These are phyloP conservation scores for Chytriomyces sp. DNA, from an alignment of 192 early-diverging fungal genomes.

Conservation along the genomic window DNA sequence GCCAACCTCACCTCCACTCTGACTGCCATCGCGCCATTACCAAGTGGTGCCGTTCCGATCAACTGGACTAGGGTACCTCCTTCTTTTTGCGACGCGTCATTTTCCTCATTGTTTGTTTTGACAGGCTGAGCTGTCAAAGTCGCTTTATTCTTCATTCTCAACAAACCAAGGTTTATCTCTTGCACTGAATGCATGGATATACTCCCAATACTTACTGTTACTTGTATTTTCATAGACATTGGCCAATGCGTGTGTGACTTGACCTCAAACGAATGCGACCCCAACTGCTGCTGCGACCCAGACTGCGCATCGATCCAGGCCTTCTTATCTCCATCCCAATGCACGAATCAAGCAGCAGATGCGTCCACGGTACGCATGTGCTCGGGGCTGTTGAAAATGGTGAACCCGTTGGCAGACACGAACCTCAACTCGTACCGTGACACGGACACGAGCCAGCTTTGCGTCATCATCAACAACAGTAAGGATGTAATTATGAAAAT, in stretches of 20 bases:
- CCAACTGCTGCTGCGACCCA: conserved; percentile 39
- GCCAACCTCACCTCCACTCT: conserved; percentile 4
- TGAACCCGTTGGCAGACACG: conserved; percentile 13
- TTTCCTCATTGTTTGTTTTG: background rate
- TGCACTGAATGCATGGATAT: background rate
- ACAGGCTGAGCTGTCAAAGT: conserved; percentile 4
- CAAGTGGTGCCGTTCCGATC: conserved; percentile 10
- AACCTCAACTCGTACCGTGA: conserved; percentile 6
- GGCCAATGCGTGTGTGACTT: conserved; percentile 29
- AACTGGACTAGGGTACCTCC: conserved; percentile 15
- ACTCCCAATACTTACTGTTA: background rate
- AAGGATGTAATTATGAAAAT: background rate
- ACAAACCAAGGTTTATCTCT: conserved; percentile 1
- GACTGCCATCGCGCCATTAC: conserved; percentile 2
- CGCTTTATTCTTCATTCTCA: background rate
- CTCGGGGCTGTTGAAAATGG: conserved; percentile 8
- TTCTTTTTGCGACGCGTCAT: background rate
- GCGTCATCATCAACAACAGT: conserved; percentile 34
- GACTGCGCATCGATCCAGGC: conserved; percentile 19
- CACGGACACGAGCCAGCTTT: conserved; percentile 16
- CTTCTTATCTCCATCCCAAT: background rate
- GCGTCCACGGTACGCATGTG: conserved; percentile 3
- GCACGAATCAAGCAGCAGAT: background rate
- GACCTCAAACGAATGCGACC: conserved; percentile 29
- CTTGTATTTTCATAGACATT: conserved; percentile 1